Evolutionary conservation across 805 yeast species (phyloP), one percentile per base, ranked within the genome.

Genomic region (Debaryomyces tyrocola): DNA sequence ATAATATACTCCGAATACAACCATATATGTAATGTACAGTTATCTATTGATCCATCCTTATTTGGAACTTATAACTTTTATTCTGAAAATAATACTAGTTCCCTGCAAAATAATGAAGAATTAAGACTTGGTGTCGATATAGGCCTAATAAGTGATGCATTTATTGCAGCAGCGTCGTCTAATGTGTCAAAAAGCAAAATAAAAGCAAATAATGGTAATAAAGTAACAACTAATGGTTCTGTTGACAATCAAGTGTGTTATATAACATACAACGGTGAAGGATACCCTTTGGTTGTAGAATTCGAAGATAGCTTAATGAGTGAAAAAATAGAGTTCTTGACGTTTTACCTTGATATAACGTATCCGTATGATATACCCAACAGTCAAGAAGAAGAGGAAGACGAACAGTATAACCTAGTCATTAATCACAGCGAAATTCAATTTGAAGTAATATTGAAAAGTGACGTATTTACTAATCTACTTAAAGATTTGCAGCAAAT

Each of bases 251-350:
- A 63, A 10, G 53, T 59, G 10, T 73, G 78, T 56, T 69, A 61
- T 48, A 46, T 73, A 28, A 62, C 56, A 12, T 73, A 72, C 51
- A 55, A 59, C 15, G 75, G 75, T 7, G 67, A 60, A n/a, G 77
- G 77, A 1, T 40, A 46, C 7, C 75, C 76, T 1, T 56, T 73
- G 7, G 59, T 68, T 10, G 58, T 73, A 17, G 77, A 69, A 45
- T 73, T 73, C 47, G 77, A 73, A 51, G 77, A 73, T 51, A 52
- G 56, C 31, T 52, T 66, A 28, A 67, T 73, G 51, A 67, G 66
- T 41, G 78, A 73, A 46, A 67, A 64, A 48, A 60, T 73, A 41
- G 77, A 73, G 52, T 73, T 73, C 48, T 53, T 60, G 4, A 73
- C 78, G 2, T 70, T 67, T 38, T 63, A 62, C 45, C 33, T 56